A percentile compares a stretch with the other conserved stretches of the same genome.
Evolutionary conservation across 768 basidiomycete species (phyloP).

Genomic region (Hortiboletus flavorubellus): DNA sequence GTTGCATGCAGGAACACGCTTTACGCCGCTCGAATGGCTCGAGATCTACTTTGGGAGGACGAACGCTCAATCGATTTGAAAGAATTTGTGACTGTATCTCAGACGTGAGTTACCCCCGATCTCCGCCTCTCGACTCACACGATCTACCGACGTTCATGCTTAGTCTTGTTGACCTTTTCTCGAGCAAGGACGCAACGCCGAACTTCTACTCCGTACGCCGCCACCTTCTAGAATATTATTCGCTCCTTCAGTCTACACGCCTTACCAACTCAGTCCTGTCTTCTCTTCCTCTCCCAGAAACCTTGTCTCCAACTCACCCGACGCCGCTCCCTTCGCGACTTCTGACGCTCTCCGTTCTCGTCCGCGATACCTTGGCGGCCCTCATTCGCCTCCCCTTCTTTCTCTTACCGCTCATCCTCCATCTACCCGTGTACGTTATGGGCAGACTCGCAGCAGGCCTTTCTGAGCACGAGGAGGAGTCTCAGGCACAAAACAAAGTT

Average conservation of each 20-base stretch:
- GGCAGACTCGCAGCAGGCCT: conserved; percentile 70
- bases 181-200: conserved; percentile 57
- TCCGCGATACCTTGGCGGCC: conserved; percentile 72
- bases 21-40: conserved; percentile 87
- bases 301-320: conserved; percentile 75
- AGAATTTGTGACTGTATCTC: conserved; percentile 81
- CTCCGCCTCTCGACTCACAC: conserved; percentile 14
- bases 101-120: conserved; percentile 65
- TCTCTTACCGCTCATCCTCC: conserved; percentile 77
- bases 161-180: conserved; percentile 87
- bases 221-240: conserved; percentile 82
- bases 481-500: conserved; percentile 96
- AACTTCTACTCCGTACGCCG: conserved; percentile 61
- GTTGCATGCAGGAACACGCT: conserved; percentile 71
- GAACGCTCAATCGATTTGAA: conserved; percentile 73
- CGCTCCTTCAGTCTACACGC: conserved; percentile 74
- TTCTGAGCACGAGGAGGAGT: conserved; percentile 85
- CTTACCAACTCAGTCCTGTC: conserved; percentile 85
- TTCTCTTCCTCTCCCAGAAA: conserved; percentile 77
- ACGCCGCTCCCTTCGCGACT: conserved; percentile 77
- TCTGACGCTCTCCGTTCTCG: conserved; percentile 69
- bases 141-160: conserved; percentile 24
- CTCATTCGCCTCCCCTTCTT: conserved; percentile 85
- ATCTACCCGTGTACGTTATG: conserved; percentile 83
- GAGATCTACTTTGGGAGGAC: conserved; percentile 89